Percentiles rank a stretch among this genome's conserved stretches.
Conservation (phyloP, 2,329 filamentous ascomycete genomes). For the Dendryphion nanum region DNA sequence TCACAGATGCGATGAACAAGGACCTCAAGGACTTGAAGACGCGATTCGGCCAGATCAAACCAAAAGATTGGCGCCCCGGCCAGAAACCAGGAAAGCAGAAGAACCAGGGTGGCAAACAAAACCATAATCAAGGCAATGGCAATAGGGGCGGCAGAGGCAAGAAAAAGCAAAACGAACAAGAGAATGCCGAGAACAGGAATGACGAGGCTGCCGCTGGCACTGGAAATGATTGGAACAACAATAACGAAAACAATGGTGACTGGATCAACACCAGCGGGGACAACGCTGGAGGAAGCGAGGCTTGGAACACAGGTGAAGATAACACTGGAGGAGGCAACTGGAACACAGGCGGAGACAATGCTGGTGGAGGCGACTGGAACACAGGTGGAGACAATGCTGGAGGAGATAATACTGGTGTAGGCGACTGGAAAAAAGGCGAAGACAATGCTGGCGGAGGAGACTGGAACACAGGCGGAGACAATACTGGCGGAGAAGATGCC, state of each 20-base stretch:
- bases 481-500: background rate
- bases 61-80: conserved; percentile 17
- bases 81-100: conserved; percentile 5
- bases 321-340: background rate
- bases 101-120: conserved; percentile 4
- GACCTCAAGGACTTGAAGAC: conserved; percentile 6
- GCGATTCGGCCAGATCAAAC: conserved; percentile 39
- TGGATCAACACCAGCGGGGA: background rate
- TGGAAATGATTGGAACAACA: background rate
- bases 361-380: background rate
- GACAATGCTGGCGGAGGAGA: background rate
- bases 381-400: background rate
- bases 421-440: background rate
- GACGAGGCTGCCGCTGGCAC: conserved; percentile 5
- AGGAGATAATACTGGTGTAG: no score
- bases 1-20: conserved; percentile 31
- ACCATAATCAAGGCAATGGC: conserved; percentile 13
- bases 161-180: conserved; percentile 12
- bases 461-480: background rate
- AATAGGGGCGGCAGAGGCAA: no score
- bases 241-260: background rate
- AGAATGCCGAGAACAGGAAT: conserved; percentile 8
- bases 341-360: background rate
- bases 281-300: background rate
- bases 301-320: background rate